Percentiles rank a stretch among this genome's conserved stretches.
These are phyloP conservation scores for Populus nigra DNA, from an alignment of 345 rosid species.

Conservation along the genomic window DNA sequence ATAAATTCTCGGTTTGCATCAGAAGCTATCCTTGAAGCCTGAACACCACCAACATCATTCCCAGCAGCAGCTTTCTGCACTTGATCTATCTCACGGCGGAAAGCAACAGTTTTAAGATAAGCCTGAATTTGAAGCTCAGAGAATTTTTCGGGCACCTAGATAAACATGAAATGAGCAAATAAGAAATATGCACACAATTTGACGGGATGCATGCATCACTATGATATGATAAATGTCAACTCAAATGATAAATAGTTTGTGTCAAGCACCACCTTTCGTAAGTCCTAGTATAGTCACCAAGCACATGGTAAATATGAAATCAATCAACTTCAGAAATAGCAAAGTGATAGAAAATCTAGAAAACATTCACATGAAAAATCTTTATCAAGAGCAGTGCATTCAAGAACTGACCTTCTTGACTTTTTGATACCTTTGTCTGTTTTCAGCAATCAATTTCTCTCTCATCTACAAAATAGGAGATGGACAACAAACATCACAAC, in stretches of 20 bases:
- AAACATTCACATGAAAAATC: neutral
- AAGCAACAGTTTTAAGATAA: slow-evolving; percentile 90
- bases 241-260: too few relatives aligned
- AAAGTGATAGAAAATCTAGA: neutral
- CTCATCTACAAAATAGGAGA: slow-evolving; percentile 60
- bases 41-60: slow-evolving; percentile 76
- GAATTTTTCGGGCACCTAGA: slow-evolving; percentile 82
- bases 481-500: slow-evolving; percentile 10
- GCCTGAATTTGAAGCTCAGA: slow-evolving; percentile 93
- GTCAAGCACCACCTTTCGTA: neutral
- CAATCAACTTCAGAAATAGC: neutral
- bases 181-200: slow-evolving; percentile 8
- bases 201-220: neutral
- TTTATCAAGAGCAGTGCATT: neutral
- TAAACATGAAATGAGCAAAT: slow-evolving; percentile 18
- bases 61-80: slow-evolving; percentile 92
- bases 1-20: slow-evolving; percentile 95
- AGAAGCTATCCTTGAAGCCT: slow-evolving; percentile 85
- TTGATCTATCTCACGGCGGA: slow-evolving; percentile 90
- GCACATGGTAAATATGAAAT: neutral
- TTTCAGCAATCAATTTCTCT: slow-evolving; percentile 94
- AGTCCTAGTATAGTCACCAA: neutral
- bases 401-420: slow-evolving; percentile 73
- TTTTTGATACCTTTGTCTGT: slow-evolving; percentile 90
- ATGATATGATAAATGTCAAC: neutral